Base-by-base conservation (phyloP, 2,329 filamentous ascomycete genomes). In the Fusarium chlamydosporum region DNA sequence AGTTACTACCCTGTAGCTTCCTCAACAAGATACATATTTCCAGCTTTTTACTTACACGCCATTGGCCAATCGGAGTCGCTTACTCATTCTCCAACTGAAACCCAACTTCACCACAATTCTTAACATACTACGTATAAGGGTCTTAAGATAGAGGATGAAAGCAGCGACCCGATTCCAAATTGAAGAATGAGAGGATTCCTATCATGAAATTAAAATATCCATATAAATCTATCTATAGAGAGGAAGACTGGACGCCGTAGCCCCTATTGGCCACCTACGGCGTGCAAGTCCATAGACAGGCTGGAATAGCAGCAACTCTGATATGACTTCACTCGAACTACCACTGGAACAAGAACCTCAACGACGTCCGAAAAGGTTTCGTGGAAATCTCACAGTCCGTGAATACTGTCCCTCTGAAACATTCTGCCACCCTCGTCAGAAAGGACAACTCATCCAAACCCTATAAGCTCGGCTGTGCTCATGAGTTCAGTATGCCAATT, bases 1-100 rank as follows among this genome's bases (percentile, higher is more conserved):
- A 18, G 8, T 15, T 20, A 16, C 12, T 51, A 51, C 47, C 47
- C 47, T 51, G 47, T 40, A 51, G 47, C 23, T 27, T 18, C 12
- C n/a, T 27, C 34, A 29, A 29, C 20, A 8, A 29, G 29, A 20
- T 13, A 41, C 20, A 50, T 27, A 18, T 26, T 26, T 34, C 12
- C 8, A 18, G 11, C 20, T 15, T 41, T 41, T 65, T 27, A 38
- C 43, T 66, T 60, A 66, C 47, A 66, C 62, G 60, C 60, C 29
- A 66, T 66, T 66, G 62, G 62, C 42, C 54, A 65, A 20, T 29
- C 6, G n/a, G 12, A n/a, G 15, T 8, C 27, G 40, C 47, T 35
- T 31, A 38, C 46, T 46, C 46, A 65, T 58, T 35, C 34, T 20
- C 13, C n/a, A 51, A 27, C 33, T 40, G 23, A 51, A 51, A 40